These are phyloP conservation scores for Colletotrichum ledebouriae DNA, from an alignment of 2,329 filamentous ascomycete species.

Conservation along the genomic window DNA sequence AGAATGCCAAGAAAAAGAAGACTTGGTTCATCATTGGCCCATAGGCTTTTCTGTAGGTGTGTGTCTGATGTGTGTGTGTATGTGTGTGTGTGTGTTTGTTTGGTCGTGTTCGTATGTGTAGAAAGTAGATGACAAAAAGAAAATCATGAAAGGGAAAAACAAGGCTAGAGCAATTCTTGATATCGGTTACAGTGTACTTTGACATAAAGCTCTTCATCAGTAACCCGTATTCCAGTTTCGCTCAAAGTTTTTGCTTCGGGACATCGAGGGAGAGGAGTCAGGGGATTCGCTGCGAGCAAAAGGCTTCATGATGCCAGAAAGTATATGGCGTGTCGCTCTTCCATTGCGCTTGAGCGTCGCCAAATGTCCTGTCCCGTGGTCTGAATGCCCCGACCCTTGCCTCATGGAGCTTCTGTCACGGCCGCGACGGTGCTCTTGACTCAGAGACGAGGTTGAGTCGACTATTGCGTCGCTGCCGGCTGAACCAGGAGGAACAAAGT, in stretches of 20 bases:
- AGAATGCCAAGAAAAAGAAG: conserved; percentile 23
- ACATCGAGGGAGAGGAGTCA: conserved; percentile 46
- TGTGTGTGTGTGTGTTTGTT: neutral
- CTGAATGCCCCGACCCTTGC: conserved; percentile 44
- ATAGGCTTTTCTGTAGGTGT: conserved; percentile 8
- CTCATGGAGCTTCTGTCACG: conserved; percentile 36
- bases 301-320: conserved; percentile 61
- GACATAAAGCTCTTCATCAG: neutral
- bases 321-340: conserved; percentile 55
- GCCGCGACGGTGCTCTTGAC: conserved; percentile 41
- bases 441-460: conserved; percentile 29
- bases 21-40: conserved; percentile 26
- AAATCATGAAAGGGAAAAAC: conserved; percentile 2
- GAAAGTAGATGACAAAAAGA: conserved; percentile 17
- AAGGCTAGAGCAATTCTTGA: neutral
- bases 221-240: conserved; percentile 35
- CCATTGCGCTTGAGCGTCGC: conserved; percentile 51
- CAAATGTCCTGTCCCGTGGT: conserved; percentile 41
- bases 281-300: conserved; percentile 57
- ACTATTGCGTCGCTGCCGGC: conserved; percentile 45
- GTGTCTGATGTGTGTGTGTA: neutral
- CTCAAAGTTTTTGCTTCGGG: conserved; percentile 39
- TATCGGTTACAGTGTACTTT: neutral
- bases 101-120: conserved; percentile 27
- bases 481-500: conserved; percentile 42